These are phyloP conservation scores for Pneumocystis sp. DNA, from an alignment of 1,139 yeast species.

Conservation along the genomic window DNA sequence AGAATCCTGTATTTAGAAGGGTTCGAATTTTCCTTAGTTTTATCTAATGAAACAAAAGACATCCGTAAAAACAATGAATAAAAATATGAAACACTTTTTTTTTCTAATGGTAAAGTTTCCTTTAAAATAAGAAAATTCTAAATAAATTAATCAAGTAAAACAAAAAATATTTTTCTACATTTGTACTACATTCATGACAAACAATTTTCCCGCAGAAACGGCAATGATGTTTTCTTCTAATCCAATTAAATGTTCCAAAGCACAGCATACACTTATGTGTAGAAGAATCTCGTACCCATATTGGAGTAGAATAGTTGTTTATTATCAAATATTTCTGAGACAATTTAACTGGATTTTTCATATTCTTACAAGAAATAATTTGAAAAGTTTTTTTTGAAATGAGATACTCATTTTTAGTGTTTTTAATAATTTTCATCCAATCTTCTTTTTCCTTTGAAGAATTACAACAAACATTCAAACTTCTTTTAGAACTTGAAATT, in stretches of 20 bases:
- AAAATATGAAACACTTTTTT: not conserved
- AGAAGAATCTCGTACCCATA: constrained; percentile 4
- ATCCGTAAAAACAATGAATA: not conserved
- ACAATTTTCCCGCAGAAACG: constrained; percentile 6
- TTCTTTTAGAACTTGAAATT: not conserved
- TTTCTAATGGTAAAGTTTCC: not conserved
- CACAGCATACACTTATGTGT: constrained; percentile 2
- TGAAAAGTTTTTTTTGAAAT: not conserved
- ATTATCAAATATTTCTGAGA: constrained; percentile 1
- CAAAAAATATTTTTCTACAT: not conserved
- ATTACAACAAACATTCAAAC: not conserved
- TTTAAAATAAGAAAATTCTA: not conserved
- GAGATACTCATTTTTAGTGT: not conserved
- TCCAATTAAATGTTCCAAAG: not conserved
- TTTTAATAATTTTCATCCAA: constrained; percentile 2
- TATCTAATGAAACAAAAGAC: not conserved
- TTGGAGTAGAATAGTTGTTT: constrained; percentile 2
- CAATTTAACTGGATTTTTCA: not conserved
- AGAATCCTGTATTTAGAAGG: not conserved
- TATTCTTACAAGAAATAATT: not conserved
- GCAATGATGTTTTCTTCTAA: constrained; percentile 8
- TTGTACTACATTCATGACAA: constrained; percentile 6
- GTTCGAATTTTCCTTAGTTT: not conserved
- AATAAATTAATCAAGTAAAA: not conserved
- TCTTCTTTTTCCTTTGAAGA: not conserved